Evolutionary conservation across 495 filamentous ascomycete species (phyloP), one percentile per base, ranked within the genome.

Genomic region (Aspergillus haitiensis): DNA sequence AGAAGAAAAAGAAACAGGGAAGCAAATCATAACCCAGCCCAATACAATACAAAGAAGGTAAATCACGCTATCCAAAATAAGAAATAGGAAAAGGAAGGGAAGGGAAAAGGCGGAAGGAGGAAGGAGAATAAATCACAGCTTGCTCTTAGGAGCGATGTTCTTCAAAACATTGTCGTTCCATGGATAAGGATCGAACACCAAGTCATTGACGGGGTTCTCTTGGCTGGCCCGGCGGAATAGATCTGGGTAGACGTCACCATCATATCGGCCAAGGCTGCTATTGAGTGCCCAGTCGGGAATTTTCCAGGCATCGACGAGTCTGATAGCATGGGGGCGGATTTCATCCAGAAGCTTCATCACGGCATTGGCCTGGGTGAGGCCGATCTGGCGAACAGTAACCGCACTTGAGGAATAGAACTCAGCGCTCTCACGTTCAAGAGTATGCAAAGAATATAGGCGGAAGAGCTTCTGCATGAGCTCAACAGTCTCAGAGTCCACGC

Each of bases 221-320:
- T 86, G 77, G 63, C 79, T 84, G 10, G 86, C 86, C 27, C 86
- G 70, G 52, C 82, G 70, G 74, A 88, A 88, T 69, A 89, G 76
- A 70, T 88, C 86, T 60, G 86, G 83, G 62, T 89, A 89, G 31
- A 88, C 86, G 61, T 86, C 80, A 21, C 86, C 86, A 64, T 89
- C 86, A 33, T 78, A 80, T 8, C 85, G 74, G 13, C 86, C 86
- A 35, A 89, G 71, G 64, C 80, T 83, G 63, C 78, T 82, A 63
- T 89, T 86, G 9, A 89, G 75, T 66, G 86, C 82, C 85, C 85
- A 89, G 67, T 89, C 86, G 3, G 85, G 82, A 63, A 89, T 86
- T 45, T 79, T 75, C 86, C 86, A 89, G 2, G 82, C 75, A 70
- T 89, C 86, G 4, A 88, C 86, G 45, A 89, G 68, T 56, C 79